Base-by-base conservation (phyloP, 305 asterid species). In the Caryopteris hybrid region DNA sequence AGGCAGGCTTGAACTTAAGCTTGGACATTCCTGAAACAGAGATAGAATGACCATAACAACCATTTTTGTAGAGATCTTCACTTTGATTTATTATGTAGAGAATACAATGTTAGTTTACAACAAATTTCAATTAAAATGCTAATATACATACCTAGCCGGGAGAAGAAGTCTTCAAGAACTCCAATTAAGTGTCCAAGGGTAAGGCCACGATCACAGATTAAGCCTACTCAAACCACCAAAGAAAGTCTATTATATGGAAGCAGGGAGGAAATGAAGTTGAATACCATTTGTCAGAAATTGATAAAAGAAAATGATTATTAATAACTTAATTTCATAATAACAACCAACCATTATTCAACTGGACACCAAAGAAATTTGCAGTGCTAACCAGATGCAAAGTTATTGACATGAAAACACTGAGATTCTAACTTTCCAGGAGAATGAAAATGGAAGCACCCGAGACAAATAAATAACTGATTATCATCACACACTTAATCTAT, bases 1-100 rank as follows among this genome's bases (percentile, higher is more conserved):
- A 91, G 50, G 98, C 99, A 60, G 98, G 95, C 85, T 94, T 94
- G 88, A 89, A 94, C 74, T 89, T 89, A 55, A 94, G 88, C 86
- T 94, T 87, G 61, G 96, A 81, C 99, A 91, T 94, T 72, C 99
- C 98, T 92, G 77, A 54, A 75, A 80, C 64, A 68, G 39, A 66
- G 14, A 73, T 34, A 22, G 62, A 57, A 47, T 36, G 25, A 48
- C 51, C 54, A 13, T 29, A 38, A 11, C 42, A 12, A 64, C 33
- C 69, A 53, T 39, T 11, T 20, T 17, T 16, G 53, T 8, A 2
- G 17, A 50, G 9, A 48, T 34, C 62, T 68, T 62, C 27, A 21
- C 18, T 34, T 31, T 1, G 36, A 3, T 31, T 31, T 31, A 31
- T 8, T 3, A 31, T n/a, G n/a, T n/a, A n/a, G n/a, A n/a, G n/a